These are phyloP conservation scores for Populus hybrid DNA, from an alignment of 441 rosid species.

Conservation along the genomic window DNA sequence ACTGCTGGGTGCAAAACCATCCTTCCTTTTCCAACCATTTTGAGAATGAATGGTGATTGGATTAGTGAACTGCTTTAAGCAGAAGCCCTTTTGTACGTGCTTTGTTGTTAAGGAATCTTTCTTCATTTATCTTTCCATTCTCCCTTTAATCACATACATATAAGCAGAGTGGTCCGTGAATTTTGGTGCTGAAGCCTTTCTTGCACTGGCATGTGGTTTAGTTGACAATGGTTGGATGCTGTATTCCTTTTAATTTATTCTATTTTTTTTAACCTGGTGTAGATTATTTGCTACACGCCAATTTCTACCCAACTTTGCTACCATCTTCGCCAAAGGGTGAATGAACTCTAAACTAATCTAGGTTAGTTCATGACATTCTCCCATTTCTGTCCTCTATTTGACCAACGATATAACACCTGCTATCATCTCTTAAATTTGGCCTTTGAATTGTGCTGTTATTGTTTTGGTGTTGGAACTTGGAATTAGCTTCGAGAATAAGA, in stretches of 20 bases:
- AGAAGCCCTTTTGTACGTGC: constrained; percentile 35
- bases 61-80: constrained; percentile 30
- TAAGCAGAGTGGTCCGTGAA: constrained; percentile 34
- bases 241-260: constrained; percentile 22
- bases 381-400: not conserved
- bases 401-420: not conserved
- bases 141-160: constrained; percentile 16
- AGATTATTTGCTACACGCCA: constrained; percentile 18
- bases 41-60: constrained; percentile 32
- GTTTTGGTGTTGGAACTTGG: not conserved
- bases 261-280: constrained; percentile 24
- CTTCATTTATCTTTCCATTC: constrained; percentile 8
- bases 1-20: constrained; percentile 27
- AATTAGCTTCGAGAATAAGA: not conserved
- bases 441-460: not conserved
- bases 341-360: not conserved
- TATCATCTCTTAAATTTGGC: not conserved
- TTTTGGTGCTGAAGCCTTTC: constrained; percentile 21
- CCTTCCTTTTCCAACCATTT: constrained; percentile 27
- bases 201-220: constrained; percentile 30
- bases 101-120: constrained; percentile 38
- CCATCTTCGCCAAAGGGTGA: not conserved
- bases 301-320: not conserved
- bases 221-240: constrained; percentile 24
- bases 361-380: not conserved